Evolutionary conservation across 2,329 filamentous ascomycete species (phyloP).

Genomic region (Ustulina deusta): DNA sequence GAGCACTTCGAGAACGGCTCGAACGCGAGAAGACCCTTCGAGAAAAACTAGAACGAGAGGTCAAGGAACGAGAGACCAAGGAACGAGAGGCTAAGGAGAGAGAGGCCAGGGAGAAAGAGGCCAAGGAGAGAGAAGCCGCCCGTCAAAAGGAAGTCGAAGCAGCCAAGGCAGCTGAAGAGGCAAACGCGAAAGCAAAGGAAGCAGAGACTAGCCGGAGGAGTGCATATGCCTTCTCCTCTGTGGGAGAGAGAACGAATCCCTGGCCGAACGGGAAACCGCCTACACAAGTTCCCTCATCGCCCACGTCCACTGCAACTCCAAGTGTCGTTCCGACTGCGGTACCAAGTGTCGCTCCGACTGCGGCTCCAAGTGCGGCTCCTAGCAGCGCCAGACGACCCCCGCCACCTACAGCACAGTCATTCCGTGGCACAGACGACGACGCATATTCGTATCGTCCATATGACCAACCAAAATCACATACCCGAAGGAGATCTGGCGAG

Average conservation of each 20-base stretch:
- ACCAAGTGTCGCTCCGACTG: slow-evolving; percentile 14
- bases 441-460: slow-evolving; percentile 82
- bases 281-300: slow-evolving; percentile 51
- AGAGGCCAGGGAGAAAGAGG: slow-evolving; percentile 26
- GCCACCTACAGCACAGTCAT: slow-evolving; percentile 64
- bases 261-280: slow-evolving; percentile 73
- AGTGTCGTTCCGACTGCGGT: slow-evolving; percentile 38
- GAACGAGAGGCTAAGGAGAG: slow-evolving; percentile 53
- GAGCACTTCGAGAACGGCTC: slow-evolving; percentile 44
- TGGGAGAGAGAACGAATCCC: slow-evolving; percentile 76
- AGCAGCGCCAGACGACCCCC: slow-evolving; percentile 46
- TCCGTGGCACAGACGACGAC: slow-evolving; percentile 72
- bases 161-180: slow-evolving; percentile 40
- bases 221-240: slow-evolving; percentile 72
- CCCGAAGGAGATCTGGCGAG: slow-evolving; percentile 73
- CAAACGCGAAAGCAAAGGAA: slow-evolving; percentile 46
- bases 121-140: slow-evolving; percentile 37
- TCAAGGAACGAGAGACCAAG: slow-evolving; percentile 39
- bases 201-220: slow-evolving; percentile 58
- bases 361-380: slow-evolving; percentile 35
- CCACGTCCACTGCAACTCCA: slow-evolving; percentile 43
- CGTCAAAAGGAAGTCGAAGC: slow-evolving; percentile 33
- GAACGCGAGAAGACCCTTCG: slow-evolving; percentile 39
- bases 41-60: slow-evolving; percentile 42
- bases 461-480: slow-evolving; percentile 72